Conservation (phyloP, 148 eudicot genomes). For the Beta vulgaris region DNA sequence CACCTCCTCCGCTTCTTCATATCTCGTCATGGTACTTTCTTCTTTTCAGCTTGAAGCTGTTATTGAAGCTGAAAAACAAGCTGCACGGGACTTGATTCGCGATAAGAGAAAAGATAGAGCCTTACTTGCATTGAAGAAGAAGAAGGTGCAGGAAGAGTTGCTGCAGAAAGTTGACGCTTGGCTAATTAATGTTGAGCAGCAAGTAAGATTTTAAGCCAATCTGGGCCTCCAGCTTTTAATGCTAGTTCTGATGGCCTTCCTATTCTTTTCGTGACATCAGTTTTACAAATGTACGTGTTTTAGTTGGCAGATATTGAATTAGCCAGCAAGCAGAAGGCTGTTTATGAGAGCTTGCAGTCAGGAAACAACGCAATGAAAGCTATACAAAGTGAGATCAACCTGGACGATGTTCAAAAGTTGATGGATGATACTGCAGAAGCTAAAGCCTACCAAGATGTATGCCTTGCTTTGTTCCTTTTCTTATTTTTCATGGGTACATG, state of each 20-base stretch:
- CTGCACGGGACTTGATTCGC: slow-evolving; percentile 86
- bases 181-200: slow-evolving; percentile 95
- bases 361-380: slow-evolving; percentile 90
- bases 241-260: background rate
- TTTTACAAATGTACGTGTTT: slow-evolving; percentile 25
- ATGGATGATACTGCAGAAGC: slow-evolving; percentile 99
- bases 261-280: background rate
- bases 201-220: slow-evolving; percentile 39
- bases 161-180: slow-evolving; percentile 94
- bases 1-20: background rate
- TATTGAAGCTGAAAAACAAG: slow-evolving; percentile 96
- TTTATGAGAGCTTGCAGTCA: slow-evolving; percentile 81
- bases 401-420: slow-evolving; percentile 94
- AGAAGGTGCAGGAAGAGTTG: slow-evolving; percentile 91
- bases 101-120: slow-evolving; percentile 98
- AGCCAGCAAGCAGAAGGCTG: slow-evolving; percentile 96
- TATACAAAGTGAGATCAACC: slow-evolving; percentile 81
- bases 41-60: slow-evolving; percentile 84
- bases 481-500: background rate
- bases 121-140: slow-evolving; percentile 86
- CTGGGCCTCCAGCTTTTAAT: background rate
- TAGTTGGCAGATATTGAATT: slow-evolving; percentile 99
- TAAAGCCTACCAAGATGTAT: slow-evolving; percentile 96
- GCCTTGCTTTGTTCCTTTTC: slow-evolving; percentile 14
- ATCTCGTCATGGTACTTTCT: background rate